A percentile compares a stretch with the other conserved stretches of the same genome.
Conservation (phyloP, 108 stramenopile species). For the Aurantiochytrium sp. region DNA sequence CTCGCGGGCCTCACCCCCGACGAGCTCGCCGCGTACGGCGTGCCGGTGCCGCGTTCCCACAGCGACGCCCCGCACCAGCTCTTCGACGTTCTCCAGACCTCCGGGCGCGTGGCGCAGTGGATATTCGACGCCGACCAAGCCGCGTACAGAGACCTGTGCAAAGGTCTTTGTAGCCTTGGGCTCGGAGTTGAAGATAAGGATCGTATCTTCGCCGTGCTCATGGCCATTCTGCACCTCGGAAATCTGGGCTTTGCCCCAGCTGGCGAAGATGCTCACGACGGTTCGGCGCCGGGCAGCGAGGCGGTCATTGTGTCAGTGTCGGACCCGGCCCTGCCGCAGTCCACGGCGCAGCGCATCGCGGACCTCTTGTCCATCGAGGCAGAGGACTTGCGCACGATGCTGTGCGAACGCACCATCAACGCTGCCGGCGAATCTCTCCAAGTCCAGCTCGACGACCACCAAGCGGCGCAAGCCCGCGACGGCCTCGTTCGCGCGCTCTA, state of each 20-base stretch:
- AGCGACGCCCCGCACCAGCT: background rate
- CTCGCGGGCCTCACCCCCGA: background rate
- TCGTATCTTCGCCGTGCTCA: background rate
- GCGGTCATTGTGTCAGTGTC: background rate
- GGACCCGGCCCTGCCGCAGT: background rate
- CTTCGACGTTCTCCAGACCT: background rate
- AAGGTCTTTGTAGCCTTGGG: background rate
- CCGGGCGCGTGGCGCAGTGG: background rate
- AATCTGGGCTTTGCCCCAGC: conserved; percentile 33
- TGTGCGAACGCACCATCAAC: conserved; percentile 74
- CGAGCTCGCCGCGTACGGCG: background rate
- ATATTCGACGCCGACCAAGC: background rate
- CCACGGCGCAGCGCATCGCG: background rate
- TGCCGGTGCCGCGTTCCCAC: background rate
- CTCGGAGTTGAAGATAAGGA: background rate
- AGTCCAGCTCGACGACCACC: conserved; percentile 64
- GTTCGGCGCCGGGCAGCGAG: no score
- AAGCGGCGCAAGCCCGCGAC: conserved; percentile 81
- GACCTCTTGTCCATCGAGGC: conserved; percentile 65
- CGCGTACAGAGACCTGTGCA: background rate
- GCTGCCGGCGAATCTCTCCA: conserved; percentile 74
- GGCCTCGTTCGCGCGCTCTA: conserved; percentile 90
- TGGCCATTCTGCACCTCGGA: conserved; percentile 40
- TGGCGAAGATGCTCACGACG: no score
- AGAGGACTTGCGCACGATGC: conserved; percentile 62